phyloP scores from a whole-genome alignment of 768 basidiomycete species.

The Mycena vitilis region DNA sequence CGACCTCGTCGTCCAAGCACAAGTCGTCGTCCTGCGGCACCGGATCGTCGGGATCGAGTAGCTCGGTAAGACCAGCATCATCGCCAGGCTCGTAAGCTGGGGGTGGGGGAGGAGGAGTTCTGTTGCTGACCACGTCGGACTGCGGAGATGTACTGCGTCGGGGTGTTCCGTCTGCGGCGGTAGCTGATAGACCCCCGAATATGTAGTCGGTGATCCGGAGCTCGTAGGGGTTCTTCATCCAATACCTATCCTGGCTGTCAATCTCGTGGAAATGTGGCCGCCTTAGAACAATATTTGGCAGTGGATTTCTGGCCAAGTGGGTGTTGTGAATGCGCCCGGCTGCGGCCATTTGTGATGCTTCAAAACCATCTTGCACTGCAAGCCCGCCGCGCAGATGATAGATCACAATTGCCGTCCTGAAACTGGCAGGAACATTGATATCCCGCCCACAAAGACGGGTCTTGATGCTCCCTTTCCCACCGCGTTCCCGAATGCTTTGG shows the following conservation, averaged over 20 bases:
- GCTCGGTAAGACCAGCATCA: too few relatives aligned
- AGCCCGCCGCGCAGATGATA: conserved; percentile 1
- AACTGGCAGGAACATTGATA: neutral
- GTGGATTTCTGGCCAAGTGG: neutral
- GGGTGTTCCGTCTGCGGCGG: too few relatives aligned
- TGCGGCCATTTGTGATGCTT: neutral
- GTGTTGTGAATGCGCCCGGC: neutral
- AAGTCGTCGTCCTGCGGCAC: too few relatives aligned
- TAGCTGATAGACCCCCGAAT: neutral
- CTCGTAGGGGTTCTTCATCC: conserved; percentile 1
- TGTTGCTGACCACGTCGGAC: too few relatives aligned
- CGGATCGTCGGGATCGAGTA: too few relatives aligned
- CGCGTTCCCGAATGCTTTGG: neutral
- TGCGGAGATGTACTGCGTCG: too few relatives aligned
- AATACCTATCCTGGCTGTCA: neutral
- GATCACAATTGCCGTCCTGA: neutral
- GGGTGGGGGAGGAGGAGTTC: too few relatives aligned
- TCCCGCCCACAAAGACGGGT: neutral
- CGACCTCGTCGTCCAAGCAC: too few relatives aligned
- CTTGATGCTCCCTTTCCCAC: neutral
- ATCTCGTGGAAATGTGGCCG: neutral
- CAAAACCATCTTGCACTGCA: neutral
- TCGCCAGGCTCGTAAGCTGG: too few relatives aligned
- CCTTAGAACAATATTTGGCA: neutral
- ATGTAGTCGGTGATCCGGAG: neutral